Base-by-base conservation (phyloP, 2,329 filamentous ascomycete species). In the Calycina marina region DNA sequence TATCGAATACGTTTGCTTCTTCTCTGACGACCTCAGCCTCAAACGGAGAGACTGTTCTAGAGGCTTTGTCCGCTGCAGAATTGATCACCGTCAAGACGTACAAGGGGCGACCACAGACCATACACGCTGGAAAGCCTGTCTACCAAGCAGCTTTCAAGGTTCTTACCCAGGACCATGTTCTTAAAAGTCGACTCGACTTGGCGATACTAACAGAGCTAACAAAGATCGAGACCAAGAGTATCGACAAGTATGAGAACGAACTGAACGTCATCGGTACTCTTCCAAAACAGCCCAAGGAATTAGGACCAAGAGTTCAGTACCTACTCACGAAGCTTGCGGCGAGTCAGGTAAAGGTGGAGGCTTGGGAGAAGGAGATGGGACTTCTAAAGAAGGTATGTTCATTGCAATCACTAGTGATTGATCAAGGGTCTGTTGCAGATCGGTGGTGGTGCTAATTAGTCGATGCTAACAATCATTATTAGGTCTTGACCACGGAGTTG, bases 61-160 rank as follows among this genome's bases (percentile, higher is more conserved):
- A 84, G 37, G 75, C 75, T 0, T 72, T 98, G 2, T 78, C 86
- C 32, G 78, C 84, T 48, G 75, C 81, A 0, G 90, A 96, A 53
- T 71, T 96, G 18, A 85, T 98, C 50, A 71, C 73, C 1, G 73
- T 96, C 31, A 67, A 69, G 15, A 72, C 72, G 4, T 60, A 66
- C 30, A 77, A 80, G 28, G 88, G 90, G 0, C 75, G 85, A 0
- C 88, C 90, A 0, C 72, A 76, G 36, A 64, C 63, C 18, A 80
- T 96, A 53, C 75, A 68, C 33, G 78, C 84, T 0, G 85, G 85
- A 14, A 84, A 82, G 49, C 86, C 88, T 0, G 78, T 96, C 15
- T 92, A 88, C 55, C 72, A 76, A 36, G 74, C 86, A 1, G 86
- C 86, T 0, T 96, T 96, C 58, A 65, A 67, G 38, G 63, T 70